A percentile compares a stretch with the other conserved stretches of the same genome.
These are phyloP conservation scores for Tricholoma saponaceum DNA, from an alignment of 768 basidiomycete species.

Conservation along the genomic window DNA sequence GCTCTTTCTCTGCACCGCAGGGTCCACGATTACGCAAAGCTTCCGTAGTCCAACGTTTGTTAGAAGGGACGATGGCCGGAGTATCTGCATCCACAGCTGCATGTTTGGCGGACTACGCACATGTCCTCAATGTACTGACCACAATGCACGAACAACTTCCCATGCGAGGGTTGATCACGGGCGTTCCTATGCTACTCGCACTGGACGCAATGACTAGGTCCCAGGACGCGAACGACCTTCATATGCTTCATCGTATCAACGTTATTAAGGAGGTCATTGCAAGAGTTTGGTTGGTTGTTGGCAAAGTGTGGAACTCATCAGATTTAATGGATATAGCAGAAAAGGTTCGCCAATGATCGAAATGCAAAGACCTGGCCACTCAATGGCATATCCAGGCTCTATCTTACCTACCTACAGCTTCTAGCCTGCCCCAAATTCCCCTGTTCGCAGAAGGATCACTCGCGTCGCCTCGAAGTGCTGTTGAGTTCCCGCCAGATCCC, in stretches of 20 bases:
- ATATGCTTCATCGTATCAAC: slow-evolving; percentile 38
- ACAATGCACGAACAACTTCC: slow-evolving; percentile 73
- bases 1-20: slow-evolving; percentile 39
- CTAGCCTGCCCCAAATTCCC: slow-evolving; percentile 31
- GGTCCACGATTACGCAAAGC: slow-evolving; percentile 53
- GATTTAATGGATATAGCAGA: slow-evolving; percentile 52
- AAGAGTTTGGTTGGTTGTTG: slow-evolving; percentile 65
- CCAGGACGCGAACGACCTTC: slow-evolving; percentile 34
- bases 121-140: slow-evolving; percentile 63
- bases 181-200: slow-evolving; percentile 84
- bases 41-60: slow-evolving; percentile 48
- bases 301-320: slow-evolving; percentile 61
- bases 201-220: slow-evolving; percentile 51
- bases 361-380: slow-evolving; percentile 5
- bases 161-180: slow-evolving; percentile 66
- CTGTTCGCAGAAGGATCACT: slow-evolving; percentile 35
- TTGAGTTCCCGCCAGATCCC: slow-evolving; percentile 33
- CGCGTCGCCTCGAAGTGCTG: slow-evolving; percentile 39
- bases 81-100: slow-evolving; percentile 48
- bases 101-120: slow-evolving; percentile 69
- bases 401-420: slow-evolving; percentile 30
- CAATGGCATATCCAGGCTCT: slow-evolving; percentile 37
- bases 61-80: slow-evolving; percentile 43
- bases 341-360: slow-evolving; percentile 37
- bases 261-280: slow-evolving; percentile 62